Evolutionary conservation across 805 yeast genomes (phyloP).

Genomic region (Diddensiella transvaalensis): DNA sequence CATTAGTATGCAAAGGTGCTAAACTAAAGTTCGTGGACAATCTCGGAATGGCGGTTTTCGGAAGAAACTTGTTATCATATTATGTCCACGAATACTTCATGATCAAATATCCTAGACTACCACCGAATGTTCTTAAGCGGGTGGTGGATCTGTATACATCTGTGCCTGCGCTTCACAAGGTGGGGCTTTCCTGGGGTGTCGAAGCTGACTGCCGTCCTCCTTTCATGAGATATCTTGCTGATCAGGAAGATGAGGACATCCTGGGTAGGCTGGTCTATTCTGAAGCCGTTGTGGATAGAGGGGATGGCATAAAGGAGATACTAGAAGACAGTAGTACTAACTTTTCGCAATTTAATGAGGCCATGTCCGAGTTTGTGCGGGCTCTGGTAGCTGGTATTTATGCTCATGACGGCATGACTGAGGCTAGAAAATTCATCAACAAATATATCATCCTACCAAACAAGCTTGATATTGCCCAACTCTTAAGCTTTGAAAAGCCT

Average conservation of each 20-base stretch:
- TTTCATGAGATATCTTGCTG: slow-evolving; percentile 61
- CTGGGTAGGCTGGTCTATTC: slow-evolving; percentile 25
- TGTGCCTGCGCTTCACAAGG: slow-evolving; percentile 54
- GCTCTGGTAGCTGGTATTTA: slow-evolving; percentile 80
- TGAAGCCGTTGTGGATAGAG: slow-evolving; percentile 9
- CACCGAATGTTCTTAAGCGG: slow-evolving; percentile 68
- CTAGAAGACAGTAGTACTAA: slow-evolving; percentile 29
- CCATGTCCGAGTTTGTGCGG: slow-evolving; percentile 68
- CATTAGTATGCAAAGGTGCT: slow-evolving; percentile 56
- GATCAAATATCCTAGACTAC: slow-evolving; percentile 83
- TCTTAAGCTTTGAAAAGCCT: slow-evolving; percentile 82
- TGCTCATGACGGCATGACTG: slow-evolving; percentile 63
- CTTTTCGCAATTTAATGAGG: slow-evolving; percentile 41
- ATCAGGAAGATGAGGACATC: slow-evolving; percentile 63
- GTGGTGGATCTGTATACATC: slow-evolving; percentile 77
- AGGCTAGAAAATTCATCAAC: slow-evolving; percentile 64
- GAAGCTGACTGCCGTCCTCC: slow-evolving; percentile 65
- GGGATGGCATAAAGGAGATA: slow-evolving; percentile 40
- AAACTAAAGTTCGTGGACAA: slow-evolving; percentile 61
- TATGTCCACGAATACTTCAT: slow-evolving; percentile 72
- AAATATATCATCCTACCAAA: slow-evolving; percentile 73
- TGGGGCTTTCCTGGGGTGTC: slow-evolving; percentile 85
- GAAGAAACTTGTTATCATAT: slow-evolving; percentile 70
- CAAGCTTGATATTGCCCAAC: slow-evolving; percentile 64
- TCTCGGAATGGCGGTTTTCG: slow-evolving; percentile 75